These are phyloP conservation scores for Tolypocladium tundrense DNA, from an alignment of 2,329 filamentous ascomycete species.

Conservation along the genomic window DNA sequence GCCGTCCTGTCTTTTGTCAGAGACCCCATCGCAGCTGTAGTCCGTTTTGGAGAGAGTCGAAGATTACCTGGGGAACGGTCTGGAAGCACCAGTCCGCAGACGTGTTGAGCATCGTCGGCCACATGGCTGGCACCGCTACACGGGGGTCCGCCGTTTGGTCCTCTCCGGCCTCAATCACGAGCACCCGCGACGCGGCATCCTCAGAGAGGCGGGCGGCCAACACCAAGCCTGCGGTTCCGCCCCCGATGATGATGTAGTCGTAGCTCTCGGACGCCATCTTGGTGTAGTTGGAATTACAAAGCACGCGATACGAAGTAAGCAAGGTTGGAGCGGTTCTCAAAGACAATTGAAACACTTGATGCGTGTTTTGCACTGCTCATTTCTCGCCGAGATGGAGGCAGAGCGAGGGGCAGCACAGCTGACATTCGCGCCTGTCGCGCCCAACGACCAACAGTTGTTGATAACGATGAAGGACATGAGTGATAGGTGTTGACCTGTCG, in stretches of 20 bases:
- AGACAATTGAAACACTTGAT: neutral
- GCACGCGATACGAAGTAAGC: neutral
- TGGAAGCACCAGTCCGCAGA: neutral
- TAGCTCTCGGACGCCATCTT: neutral
- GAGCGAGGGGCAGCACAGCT: neutral
- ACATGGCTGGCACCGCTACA: neutral
- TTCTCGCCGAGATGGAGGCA: neutral
- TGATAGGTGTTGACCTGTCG: neutral
- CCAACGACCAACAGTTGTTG: neutral
- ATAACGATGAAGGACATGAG: neutral
- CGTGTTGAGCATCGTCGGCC: neutral
- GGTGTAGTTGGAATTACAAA: neutral
- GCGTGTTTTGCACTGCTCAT: neutral
- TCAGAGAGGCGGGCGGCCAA: neutral
- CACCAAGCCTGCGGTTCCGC: neutral
- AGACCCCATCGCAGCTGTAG: neutral
- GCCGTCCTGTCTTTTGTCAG: neutral
- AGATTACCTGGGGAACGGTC: neutral
- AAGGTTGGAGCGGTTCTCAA: neutral
- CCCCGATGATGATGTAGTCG: neutral
- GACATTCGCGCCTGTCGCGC: neutral
- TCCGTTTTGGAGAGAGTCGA: neutral
- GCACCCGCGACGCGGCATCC: neutral
- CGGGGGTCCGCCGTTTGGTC: neutral
- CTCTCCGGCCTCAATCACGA: neutral